Percentiles rank a stretch among this genome's conserved stretches.
phyloP scores from a whole-genome alignment of 305 asterid genomes.

The Caryopteris hybrid region DNA sequence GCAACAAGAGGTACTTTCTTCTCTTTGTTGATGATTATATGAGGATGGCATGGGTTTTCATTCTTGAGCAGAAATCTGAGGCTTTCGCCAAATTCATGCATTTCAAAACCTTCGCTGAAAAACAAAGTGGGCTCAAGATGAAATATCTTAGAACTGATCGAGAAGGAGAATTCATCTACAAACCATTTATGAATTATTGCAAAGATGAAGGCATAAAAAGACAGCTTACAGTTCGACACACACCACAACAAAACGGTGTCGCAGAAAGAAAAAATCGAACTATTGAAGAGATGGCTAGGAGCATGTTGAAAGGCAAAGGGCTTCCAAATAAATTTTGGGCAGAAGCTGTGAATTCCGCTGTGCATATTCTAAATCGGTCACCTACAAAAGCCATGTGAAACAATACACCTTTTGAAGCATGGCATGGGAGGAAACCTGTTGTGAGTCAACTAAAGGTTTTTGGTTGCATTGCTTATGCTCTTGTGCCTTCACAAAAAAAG shows the following conservation, averaged over 20 bases:
- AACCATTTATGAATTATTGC: background rate
- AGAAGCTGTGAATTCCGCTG: background rate
- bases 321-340: background rate
- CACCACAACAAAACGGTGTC: slow-evolving; percentile 7
- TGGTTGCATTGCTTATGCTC: background rate
- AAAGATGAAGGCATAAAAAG: background rate
- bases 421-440: background rate
- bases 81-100: slow-evolving; percentile 1
- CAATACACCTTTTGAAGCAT: background rate
- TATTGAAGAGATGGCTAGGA: background rate
- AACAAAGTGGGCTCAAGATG: background rate
- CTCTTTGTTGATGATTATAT: slow-evolving; percentile 18
- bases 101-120: slow-evolving; percentile 6
- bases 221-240: background rate
- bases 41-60: slow-evolving; percentile 19
- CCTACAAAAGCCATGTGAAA: background rate
- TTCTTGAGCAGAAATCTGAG: slow-evolving; percentile 3
- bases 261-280: background rate
- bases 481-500: background rate
- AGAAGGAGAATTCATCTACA: slow-evolving; percentile 6
- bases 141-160: slow-evolving; percentile 1
- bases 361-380: background rate
- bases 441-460: background rate
- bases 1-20: slow-evolving; percentile 15
- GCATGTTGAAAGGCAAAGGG: background rate